phyloP scores from a whole-genome alignment of 1,284 basidiomycete species.

The Ceratorhiza oryzae-sativae region DNA sequence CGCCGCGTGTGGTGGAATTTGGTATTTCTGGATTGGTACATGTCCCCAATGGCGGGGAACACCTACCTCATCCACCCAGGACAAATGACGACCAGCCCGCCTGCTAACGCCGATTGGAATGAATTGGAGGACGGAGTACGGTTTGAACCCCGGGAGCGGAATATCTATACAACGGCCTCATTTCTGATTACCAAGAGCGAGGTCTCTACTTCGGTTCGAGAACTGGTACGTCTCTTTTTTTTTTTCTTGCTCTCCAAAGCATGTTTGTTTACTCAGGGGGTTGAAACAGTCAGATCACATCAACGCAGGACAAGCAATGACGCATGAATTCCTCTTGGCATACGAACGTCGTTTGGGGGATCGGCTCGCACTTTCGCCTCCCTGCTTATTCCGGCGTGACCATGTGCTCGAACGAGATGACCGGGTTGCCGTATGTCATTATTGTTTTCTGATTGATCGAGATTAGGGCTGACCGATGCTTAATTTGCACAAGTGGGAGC shows the following conservation, averaged over 20 bases:
- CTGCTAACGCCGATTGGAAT: constrained; percentile 42
- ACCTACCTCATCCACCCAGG: constrained; percentile 40
- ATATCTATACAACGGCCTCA: constrained; percentile 21
- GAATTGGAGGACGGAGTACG: constrained; percentile 40
- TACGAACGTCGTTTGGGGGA: constrained; percentile 29
- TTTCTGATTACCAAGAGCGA: constrained; percentile 39
- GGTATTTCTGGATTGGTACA: constrained; percentile 43
- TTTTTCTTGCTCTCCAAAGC: not conserved
- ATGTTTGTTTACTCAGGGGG: not conserved
- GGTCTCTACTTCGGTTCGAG: constrained; percentile 37
- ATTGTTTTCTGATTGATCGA: not conserved
- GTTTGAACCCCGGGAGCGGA: constrained; percentile 35
- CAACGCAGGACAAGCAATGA: constrained; percentile 18
- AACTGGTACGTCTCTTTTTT: constrained; percentile 37
- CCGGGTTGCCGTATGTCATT: constrained; percentile 16
- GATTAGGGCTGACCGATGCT: not conserved
- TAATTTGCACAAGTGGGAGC: constrained; percentile 39
- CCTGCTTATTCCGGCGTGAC: constrained; percentile 32
- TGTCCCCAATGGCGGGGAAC: constrained; percentile 38
- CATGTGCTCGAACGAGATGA: constrained; percentile 36
- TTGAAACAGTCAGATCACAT: constrained; percentile 21
- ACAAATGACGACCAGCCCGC: constrained; percentile 36
- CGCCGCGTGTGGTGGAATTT: constrained; percentile 43
- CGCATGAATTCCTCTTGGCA: constrained; percentile 27
- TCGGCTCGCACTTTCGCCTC: constrained; percentile 28